Percentiles rank a stretch among this genome's conserved stretches.
These are phyloP conservation scores for Monosporascus sp. DNA, from an alignment of 2,329 filamentous ascomycete genomes.

Conservation along the genomic window DNA sequence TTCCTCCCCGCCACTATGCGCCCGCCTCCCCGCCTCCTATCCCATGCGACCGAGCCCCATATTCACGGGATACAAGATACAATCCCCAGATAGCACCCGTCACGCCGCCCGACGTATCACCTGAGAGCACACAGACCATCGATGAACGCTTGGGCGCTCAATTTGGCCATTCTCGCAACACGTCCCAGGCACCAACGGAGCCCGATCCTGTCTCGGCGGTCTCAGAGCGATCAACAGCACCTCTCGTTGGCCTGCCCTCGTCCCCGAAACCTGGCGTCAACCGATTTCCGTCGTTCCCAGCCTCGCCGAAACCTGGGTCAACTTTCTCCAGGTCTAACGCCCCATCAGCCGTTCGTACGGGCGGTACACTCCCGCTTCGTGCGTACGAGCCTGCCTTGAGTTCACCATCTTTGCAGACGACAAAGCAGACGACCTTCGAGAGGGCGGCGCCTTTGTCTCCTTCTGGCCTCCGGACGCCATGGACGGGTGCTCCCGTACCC, in stretches of 20 bases:
- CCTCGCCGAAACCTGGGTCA: conserved; percentile 34
- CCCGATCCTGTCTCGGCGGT: conserved; percentile 46
- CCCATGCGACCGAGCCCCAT: conserved; percentile 40
- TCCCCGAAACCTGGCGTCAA: conserved; percentile 36
- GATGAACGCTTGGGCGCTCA: conserved; percentile 49
- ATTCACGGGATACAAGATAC: conserved; percentile 25
- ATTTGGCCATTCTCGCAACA: conserved; percentile 31
- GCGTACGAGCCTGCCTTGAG: conserved; percentile 54
- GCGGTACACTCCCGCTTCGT: conserved; percentile 53
- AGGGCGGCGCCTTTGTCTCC: conserved; percentile 50
- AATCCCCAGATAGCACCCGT: conserved; percentile 36
- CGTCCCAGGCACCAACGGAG: conserved; percentile 35
- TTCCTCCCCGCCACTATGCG: conserved; percentile 54
- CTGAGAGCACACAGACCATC: conserved; percentile 46
- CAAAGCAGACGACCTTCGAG: conserved; percentile 63
- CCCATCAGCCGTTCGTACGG: conserved; percentile 52
- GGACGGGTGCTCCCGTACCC: conserved; percentile 56
- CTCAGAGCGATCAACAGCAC: conserved; percentile 45
- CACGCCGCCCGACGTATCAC: conserved; percentile 41
- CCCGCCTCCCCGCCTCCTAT: conserved; percentile 53
- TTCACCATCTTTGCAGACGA: conserved; percentile 46
- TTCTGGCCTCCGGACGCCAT: conserved; percentile 55
- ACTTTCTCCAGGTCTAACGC: conserved; percentile 45
- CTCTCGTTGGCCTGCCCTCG: conserved; percentile 46
- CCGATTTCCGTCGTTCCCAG: conserved; percentile 29